phyloP scores from a whole-genome alignment of 495 filamentous ascomycete species.

The Collariella sp. region DNA sequence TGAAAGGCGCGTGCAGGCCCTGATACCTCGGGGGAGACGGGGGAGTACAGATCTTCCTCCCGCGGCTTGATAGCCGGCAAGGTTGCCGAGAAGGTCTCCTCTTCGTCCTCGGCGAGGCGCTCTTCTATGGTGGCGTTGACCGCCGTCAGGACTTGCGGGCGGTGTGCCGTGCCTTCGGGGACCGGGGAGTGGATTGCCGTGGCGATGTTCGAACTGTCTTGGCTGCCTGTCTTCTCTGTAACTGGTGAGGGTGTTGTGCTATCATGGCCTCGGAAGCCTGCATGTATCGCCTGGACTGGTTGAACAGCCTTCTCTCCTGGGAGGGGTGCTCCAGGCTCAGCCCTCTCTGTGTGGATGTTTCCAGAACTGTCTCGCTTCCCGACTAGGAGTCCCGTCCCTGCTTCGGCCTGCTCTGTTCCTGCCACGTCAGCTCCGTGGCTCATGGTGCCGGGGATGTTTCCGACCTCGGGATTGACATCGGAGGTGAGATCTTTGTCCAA shows the following conservation, averaged over 20 bases:
- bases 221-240: neutral
- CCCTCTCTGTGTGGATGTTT: neutral
- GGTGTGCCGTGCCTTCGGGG: neutral
- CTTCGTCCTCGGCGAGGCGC: neutral
- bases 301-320: neutral
- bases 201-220: neutral
- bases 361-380: neutral
- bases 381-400: too few relatives aligned
- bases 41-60: neutral
- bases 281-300: neutral
- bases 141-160: neutral
- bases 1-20: neutral
- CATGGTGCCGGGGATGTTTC: neutral
- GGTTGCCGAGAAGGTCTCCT: neutral
- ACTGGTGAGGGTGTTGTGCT: too few relatives aligned
- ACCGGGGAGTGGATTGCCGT: neutral
- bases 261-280: neutral
- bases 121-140: neutral
- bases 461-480: neutral
- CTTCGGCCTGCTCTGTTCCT: neutral
- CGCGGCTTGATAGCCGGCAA: neutral
- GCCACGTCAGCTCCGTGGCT: neutral
- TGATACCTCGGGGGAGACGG: neutral
- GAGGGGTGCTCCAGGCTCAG: too few relatives aligned
- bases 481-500: neutral